Conservation (phyloP, 2,329 filamentous ascomycete species). For the Juglanconis oblonga region DNA sequence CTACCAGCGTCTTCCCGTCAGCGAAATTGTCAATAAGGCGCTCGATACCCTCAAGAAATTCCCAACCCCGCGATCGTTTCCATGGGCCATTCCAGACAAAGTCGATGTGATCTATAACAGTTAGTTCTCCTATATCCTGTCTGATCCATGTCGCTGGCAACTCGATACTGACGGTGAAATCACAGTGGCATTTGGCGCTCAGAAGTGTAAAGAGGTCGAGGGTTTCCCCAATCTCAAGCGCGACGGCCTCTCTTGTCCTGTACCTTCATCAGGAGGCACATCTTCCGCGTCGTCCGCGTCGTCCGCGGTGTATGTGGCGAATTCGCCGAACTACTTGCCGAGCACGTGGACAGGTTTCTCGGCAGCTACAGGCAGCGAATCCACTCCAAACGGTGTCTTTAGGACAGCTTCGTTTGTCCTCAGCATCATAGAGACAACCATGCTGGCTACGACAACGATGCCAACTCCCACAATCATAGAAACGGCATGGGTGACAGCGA, state of each 20-base stretch:
- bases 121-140: not conserved
- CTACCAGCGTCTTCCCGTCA: conserved; percentile 8
- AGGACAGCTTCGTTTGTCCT: not conserved
- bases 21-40: not conserved
- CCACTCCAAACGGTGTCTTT: not conserved
- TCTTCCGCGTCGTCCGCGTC: not conserved
- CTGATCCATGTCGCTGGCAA: not conserved
- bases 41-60: not conserved
- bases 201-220: conserved; percentile 6
- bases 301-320: not conserved
- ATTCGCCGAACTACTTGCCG: conserved; percentile 1
- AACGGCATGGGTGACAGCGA: not conserved
- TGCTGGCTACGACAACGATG: not conserved
- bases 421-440: not conserved
- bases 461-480: not conserved
- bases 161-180: not conserved
- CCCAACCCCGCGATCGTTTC: not conserved
- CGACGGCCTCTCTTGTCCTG: not conserved
- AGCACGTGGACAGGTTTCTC: conserved; percentile 1
- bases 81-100: not conserved
- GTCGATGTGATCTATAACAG: conserved; percentile 11
- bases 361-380: not conserved
- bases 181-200: conserved; percentile 4
- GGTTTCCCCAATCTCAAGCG: conserved; percentile 9
- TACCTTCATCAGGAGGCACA: not conserved